phyloP scores from a whole-genome alignment of 2,329 filamentous ascomycete species.

The Annulohypoxylon truncatum region DNA sequence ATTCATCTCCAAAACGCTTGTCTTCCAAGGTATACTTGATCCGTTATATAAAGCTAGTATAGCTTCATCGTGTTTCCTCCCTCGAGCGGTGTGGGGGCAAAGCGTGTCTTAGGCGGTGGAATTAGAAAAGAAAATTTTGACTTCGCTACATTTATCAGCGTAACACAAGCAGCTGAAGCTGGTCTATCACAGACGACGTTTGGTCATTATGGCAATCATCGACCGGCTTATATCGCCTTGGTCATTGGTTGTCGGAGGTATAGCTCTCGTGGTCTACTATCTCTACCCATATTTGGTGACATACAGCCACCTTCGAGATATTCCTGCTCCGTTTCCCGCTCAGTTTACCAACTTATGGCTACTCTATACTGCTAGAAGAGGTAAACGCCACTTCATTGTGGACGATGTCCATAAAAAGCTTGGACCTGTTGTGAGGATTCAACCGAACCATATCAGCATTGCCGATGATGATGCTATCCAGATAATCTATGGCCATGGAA shows the following conservation, averaged over 20 bases:
- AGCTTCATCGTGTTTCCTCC: neutral
- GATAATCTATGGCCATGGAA: slow-evolving; percentile 81
- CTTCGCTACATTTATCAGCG: neutral
- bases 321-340: slow-evolving; percentile 72
- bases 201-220: slow-evolving; percentile 49
- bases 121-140: neutral
- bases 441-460: slow-evolving; percentile 85
- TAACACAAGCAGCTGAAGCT: neutral
- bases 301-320: slow-evolving; percentile 59
- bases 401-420: slow-evolving; percentile 78
- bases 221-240: slow-evolving; percentile 59
- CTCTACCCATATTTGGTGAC: slow-evolving; percentile 71
- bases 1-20: neutral
- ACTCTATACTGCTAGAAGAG: slow-evolving; percentile 72
- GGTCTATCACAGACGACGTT: neutral
- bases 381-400: slow-evolving; percentile 73
- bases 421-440: slow-evolving; percentile 83
- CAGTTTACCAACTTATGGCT: slow-evolving; percentile 86
- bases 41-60: neutral
- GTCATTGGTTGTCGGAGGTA: slow-evolving; percentile 59
- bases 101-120: neutral
- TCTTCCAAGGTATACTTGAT: neutral
- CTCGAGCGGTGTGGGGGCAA: neutral
- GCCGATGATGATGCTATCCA: slow-evolving; percentile 83
- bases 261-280: slow-evolving; percentile 65